Evolutionary conservation across 768 basidiomycete genomes (phyloP).

Genomic region (Amylocystis lapponica): DNA sequence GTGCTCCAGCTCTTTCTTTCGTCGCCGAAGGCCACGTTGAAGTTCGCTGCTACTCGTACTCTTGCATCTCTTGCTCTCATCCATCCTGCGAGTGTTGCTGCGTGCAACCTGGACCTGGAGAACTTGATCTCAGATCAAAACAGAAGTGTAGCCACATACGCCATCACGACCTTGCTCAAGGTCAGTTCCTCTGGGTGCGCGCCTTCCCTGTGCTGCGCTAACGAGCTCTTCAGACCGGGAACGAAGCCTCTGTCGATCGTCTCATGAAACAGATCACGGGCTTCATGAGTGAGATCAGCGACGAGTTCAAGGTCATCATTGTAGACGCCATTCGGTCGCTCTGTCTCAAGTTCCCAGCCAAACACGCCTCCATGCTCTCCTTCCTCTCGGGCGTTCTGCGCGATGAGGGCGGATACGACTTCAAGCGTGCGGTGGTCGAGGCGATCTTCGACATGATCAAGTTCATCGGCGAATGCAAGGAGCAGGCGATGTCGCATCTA

Average conservation of each 20-base stretch:
- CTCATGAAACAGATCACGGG: constrained; percentile 99
- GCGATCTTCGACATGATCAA: constrained; percentile 99
- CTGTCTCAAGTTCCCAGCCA: constrained; percentile 97
- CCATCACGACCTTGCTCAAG: constrained; percentile 97
- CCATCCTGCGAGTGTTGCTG: constrained; percentile 81
- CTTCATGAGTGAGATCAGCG: constrained; percentile 99
- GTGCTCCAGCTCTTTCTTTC: constrained; percentile 95
- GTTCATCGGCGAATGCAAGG: constrained; percentile 91
- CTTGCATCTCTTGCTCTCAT: constrained; percentile 83
- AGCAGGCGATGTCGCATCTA: constrained; percentile 94
- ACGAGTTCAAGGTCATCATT: constrained; percentile 99
- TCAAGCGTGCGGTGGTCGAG: constrained; percentile 98
- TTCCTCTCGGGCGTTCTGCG: constrained; percentile 96
- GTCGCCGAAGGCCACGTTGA: constrained; percentile 90
- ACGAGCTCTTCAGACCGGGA: constrained; percentile 68
- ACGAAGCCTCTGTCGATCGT: constrained; percentile 97
- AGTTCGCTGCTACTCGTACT: constrained; percentile 96
- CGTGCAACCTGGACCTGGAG: constrained; percentile 95
- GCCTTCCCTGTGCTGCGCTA: constrained; percentile 5
- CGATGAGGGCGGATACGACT: constrained; percentile 98
- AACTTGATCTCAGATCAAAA: constrained; percentile 94
- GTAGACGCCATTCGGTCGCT: constrained; percentile 97
- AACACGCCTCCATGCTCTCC: constrained; percentile 94
- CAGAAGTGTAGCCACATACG: constrained; percentile 95
- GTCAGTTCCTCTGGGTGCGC: constrained; percentile 30